Base-by-base conservation (phyloP, 306 rosid genomes). In the Ceratonia siliqua region DNA sequence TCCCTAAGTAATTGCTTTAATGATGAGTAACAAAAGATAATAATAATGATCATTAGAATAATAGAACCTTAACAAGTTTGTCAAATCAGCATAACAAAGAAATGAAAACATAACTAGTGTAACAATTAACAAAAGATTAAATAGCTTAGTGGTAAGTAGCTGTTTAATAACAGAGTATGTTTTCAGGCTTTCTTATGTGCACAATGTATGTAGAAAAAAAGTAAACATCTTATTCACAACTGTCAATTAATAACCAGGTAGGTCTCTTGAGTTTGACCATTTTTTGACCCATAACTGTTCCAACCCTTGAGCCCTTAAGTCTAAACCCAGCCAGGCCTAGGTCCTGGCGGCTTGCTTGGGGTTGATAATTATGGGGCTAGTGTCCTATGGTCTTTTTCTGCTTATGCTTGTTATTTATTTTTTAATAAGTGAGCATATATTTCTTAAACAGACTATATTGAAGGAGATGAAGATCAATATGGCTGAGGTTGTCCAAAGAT, bases 371-470 rank as follows among this genome's bases (percentile, higher is more conserved):
- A 18, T 35, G 3, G 30, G 15, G 30, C 14, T 36, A 36, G 8
- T 10, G 27, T 62, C 12, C 21, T 28, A 1, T 17, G 5, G 15
- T 36, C 10, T 11, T 8, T 62, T 62, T 28, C 2, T 4, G 4
- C 2, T 48, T 39, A 68, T 12, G 45, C n/a, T 36, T 43, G 1
- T 32, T 69, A 32, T 27, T 59, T 45, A 62, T 25, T 17, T 2
- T 38, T 46, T 71, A 41, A 15, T 52, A 77, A 33, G 50, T 81
- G 52, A 79, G 72, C 6, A 8, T 36, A 61, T 53, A 62, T 48
- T 72, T 82, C 74, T 81, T 83, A 15, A 82, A 73, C 85, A 94
- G 99, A 53, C 18, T 68, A 65, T 82, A 76, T 82, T 94, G 76
- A 82, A 68, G 67, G 86, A 90, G 78, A 71, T 77, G 75, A 84